phyloP scores from a whole-genome alignment of 768 basidiomycete species.

The Lactarius quietus region DNA sequence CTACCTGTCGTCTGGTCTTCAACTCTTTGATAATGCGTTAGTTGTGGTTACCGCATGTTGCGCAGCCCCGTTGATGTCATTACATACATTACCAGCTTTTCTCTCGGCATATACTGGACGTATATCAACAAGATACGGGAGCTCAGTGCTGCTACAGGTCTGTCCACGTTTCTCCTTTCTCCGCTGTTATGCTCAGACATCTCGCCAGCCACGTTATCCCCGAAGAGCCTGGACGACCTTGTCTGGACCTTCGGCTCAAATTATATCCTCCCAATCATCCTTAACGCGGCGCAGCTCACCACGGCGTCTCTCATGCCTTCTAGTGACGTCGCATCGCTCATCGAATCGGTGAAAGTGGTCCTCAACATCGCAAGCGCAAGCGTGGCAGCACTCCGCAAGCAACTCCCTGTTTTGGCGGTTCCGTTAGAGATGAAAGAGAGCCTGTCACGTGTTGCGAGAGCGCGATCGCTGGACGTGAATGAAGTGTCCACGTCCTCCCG shows the following conservation, averaged over 20 bases:
- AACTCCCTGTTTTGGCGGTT: neutral
- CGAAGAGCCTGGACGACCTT: neutral
- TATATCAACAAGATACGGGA: neutral
- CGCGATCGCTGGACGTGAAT: neutral
- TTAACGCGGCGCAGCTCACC: conserved; percentile 7
- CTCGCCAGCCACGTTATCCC: neutral
- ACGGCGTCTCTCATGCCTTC: neutral
- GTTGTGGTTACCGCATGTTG: neutral
- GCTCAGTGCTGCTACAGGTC: neutral
- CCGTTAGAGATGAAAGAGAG: neutral
- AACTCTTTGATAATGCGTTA: conserved; percentile 15
- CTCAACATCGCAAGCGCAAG: conserved; percentile 13
- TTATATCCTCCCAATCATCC: conserved; percentile 5
- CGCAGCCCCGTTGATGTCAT: neutral
- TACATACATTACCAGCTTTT: conserved; percentile 11
- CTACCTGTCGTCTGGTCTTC: conserved; percentile 11
- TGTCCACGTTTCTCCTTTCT: neutral
- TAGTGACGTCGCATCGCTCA: neutral
- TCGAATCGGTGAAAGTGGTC: conserved; percentile 13
- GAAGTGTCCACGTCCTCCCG: neutral
- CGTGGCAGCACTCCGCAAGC: neutral
- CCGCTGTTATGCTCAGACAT: neutral
- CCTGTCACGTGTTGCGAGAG: neutral
- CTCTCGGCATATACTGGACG: conserved; percentile 6
- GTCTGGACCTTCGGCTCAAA: conserved; percentile 1